Conservation (phyloP, 306 rosid species). For the Cicer pinnatifidum region DNA sequence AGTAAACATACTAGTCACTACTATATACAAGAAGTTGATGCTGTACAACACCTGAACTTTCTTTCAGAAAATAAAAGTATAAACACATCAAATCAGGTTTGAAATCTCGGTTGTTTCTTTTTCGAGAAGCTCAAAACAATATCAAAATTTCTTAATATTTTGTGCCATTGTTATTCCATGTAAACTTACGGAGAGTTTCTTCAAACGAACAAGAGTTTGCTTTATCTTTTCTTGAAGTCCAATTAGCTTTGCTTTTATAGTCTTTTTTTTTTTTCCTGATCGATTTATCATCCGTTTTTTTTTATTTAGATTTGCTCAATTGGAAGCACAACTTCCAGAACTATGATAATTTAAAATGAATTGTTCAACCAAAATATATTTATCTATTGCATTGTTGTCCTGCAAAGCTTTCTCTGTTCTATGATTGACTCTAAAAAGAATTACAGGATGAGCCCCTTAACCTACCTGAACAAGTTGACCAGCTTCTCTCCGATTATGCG, state of each 20-base stretch:
- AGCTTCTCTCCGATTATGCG: conserved; percentile 82
- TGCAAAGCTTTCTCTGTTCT: conserved; percentile 15
- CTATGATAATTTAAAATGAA: conserved; percentile 8
- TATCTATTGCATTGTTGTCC: conserved; percentile 32
- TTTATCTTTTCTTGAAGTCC: conserved; percentile 31
- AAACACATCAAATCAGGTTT: neutral
- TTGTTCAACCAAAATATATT: conserved; percentile 31
- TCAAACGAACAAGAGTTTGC: conserved; percentile 4
- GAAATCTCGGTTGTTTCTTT: neutral
- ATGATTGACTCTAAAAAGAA: conserved; percentile 42
- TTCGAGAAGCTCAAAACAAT: conserved; percentile 14
- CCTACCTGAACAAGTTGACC: conserved; percentile 73
- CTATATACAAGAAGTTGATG: conserved; percentile 14
- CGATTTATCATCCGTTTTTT: neutral
- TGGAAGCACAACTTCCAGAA: conserved; percentile 14
- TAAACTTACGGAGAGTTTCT: conserved; percentile 32
- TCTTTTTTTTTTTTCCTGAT: neutral
- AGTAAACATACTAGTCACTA: neutral
- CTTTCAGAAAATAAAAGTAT: neutral
- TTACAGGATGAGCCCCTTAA: conserved; percentile 83
- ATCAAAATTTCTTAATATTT: conserved; percentile 4
- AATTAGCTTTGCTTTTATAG: conserved; percentile 7
- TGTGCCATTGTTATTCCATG: conserved; percentile 22
- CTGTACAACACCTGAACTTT: neutral
- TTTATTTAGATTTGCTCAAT: conserved; percentile 9